Evolutionary conservation across 768 basidiomycete species (phyloP).

Genomic region (Panellus pusillus): DNA sequence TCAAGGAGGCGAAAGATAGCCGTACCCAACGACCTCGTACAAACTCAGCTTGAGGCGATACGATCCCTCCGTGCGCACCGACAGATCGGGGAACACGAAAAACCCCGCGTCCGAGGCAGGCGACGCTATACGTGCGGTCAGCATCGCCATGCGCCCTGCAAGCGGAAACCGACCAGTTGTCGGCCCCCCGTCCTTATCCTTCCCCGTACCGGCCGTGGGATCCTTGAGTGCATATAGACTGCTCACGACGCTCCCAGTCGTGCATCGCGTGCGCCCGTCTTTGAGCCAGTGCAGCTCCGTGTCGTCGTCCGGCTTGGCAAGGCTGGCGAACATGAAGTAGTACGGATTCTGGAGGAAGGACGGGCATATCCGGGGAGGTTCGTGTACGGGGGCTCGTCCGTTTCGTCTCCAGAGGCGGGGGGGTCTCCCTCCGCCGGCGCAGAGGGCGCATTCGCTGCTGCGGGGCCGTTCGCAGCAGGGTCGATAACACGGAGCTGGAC

Average conservation of each 20-base stretch:
- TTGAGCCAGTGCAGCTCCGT: constrained; percentile 83
- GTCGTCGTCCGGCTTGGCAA: constrained; percentile 88
- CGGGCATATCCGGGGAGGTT: constrained; percentile 45
- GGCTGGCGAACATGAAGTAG: constrained; percentile 93
- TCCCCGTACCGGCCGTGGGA: constrained; percentile 30
- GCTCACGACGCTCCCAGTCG: constrained; percentile 88
- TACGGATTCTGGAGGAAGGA: constrained; percentile 87
- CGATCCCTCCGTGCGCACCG: constrained; percentile 88
- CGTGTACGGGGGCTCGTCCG: constrained; percentile 29
- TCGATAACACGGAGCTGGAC: constrained; percentile 96
- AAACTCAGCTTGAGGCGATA: constrained; percentile 73
- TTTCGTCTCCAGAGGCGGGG: constrained; percentile 20
- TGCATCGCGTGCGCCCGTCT: constrained; percentile 90
- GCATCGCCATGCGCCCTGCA: background rate
- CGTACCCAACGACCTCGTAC: constrained; percentile 93
- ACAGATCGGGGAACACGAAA: constrained; percentile 95
- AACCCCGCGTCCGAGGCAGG: constrained; percentile 76
- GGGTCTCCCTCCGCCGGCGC: constrained; percentile 22
- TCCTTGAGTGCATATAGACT: constrained; percentile 91
- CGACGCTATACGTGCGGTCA: background rate
- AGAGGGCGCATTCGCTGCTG: background rate
- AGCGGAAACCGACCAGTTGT: constrained; percentile 10
- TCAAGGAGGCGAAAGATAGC: constrained; percentile 22
- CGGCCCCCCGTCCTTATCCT: constrained; percentile 41
- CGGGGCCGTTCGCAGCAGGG: constrained; percentile 31